Percentiles rank a stretch among this genome's conserved stretches.
These are phyloP conservation scores for Lepiota subincarnata DNA, from an alignment of 768 basidiomycete genomes.

Conservation along the genomic window DNA sequence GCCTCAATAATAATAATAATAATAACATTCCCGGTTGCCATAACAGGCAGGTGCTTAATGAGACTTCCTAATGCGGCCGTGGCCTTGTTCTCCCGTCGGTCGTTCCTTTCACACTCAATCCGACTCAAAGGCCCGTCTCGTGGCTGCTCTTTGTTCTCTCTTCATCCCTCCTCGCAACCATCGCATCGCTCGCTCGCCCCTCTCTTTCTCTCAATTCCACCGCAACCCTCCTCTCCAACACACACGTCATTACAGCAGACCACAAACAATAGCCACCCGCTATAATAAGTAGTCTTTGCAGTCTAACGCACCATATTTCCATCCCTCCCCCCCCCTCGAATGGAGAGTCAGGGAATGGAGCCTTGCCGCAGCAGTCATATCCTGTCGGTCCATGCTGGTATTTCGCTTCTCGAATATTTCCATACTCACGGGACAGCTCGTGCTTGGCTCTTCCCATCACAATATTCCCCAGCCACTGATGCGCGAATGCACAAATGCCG, in stretches of 20 bases:
- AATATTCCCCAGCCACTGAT: neutral
- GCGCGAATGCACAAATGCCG: no score
- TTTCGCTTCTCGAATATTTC: neutral
- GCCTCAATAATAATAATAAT: neutral
- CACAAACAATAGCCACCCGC: neutral
- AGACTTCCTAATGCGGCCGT: conserved; percentile 17
- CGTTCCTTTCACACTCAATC: conserved; percentile 19
- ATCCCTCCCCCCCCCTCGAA: neutral
- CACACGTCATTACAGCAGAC: neutral
- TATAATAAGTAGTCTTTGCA: neutral
- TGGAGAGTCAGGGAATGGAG: neutral
- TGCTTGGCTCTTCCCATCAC: neutral
- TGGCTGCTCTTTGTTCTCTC: conserved; percentile 10
- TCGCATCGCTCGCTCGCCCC: neutral
- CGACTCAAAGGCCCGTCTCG: conserved; percentile 7
- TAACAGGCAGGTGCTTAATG: conserved; percentile 8
- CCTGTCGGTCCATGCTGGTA: neutral
- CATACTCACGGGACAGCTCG: no score
- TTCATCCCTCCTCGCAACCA: neutral
- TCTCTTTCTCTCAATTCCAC: neutral
- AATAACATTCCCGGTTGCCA: no score
- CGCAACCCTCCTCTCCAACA: neutral
- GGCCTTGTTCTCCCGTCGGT: conserved; percentile 27
- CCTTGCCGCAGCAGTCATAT: no score
- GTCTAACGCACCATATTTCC: neutral